Evolutionary conservation across 2,329 filamentous ascomycete genomes (phyloP).

Genomic region (Catunica adiposa): DNA sequence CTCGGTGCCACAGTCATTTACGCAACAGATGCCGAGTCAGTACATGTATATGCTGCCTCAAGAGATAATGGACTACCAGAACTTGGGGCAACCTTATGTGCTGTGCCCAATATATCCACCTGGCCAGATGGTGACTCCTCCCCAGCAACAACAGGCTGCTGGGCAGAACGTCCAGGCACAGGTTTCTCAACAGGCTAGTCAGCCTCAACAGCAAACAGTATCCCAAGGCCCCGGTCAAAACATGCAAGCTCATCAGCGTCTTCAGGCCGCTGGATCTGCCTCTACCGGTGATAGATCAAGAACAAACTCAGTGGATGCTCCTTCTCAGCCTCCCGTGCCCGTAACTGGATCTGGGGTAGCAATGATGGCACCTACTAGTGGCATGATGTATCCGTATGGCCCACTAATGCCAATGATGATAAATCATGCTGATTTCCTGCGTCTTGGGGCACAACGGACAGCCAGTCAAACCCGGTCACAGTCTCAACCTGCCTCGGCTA

Average conservation of each 20-base stretch:
- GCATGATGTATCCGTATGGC: neutral
- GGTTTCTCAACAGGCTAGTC: slow-evolving; percentile 9
- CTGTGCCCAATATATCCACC: neutral
- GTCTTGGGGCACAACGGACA: slow-evolving; percentile 40
- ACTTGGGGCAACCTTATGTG: neutral
- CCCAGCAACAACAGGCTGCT: slow-evolving; percentile 11
- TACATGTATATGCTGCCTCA: neutral
- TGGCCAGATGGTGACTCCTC: too few species aligned
- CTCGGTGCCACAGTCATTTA: slow-evolving; percentile 8
- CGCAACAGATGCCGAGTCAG: slow-evolving; percentile 20
- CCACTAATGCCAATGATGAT: too few species aligned
- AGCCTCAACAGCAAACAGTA: neutral
- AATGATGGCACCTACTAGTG: neutral
- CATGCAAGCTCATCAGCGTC: slow-evolving; percentile 5
- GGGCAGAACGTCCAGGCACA: too few species aligned
- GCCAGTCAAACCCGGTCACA: slow-evolving; percentile 24
- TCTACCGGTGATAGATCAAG: slow-evolving; percentile 31
- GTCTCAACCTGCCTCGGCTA: too few species aligned
- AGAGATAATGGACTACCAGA: neutral
- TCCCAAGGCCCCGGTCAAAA: neutral
- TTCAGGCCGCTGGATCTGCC: slow-evolving; percentile 2
- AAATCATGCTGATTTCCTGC: slow-evolving; percentile 27
- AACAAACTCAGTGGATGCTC: slow-evolving; percentile 49
- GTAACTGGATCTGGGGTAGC: neutral
- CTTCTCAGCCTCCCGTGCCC: slow-evolving; percentile 25